Percentiles rank a stretch among this genome's conserved stretches.
Evolutionary conservation across 164 flowering plant species (phyloP).

Genomic region (Nymphaea thermarum): DNA sequence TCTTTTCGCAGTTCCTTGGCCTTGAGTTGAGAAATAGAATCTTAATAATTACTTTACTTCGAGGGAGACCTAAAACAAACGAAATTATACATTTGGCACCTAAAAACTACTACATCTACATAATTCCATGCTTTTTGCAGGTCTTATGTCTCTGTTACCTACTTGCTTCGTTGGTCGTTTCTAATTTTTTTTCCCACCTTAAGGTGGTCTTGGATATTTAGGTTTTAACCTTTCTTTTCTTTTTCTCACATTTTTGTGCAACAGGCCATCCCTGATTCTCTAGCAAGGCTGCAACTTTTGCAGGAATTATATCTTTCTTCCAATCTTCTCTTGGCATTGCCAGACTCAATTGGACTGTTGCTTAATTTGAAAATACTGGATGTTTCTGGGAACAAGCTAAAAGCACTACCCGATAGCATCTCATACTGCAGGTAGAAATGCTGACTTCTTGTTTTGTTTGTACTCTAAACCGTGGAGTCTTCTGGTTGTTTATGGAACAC

Average conservation of each 20-base stretch:
- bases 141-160: too few relatives aligned
- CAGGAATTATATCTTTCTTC: slow-evolving; percentile 69
- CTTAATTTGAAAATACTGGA: slow-evolving; percentile 52
- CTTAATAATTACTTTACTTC: too few relatives aligned
- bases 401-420: slow-evolving; percentile 64
- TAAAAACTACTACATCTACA: too few relatives aligned
- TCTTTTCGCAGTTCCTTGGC: too few relatives aligned
- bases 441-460: not conserved
- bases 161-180: too few relatives aligned
- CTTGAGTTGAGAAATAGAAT: too few relatives aligned
- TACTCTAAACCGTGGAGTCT: not conserved
- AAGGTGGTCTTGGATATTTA: too few relatives aligned
- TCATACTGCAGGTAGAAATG: slow-evolving; percentile 63
- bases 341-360: slow-evolving; percentile 82
- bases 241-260: not conserved
- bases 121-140: too few relatives aligned
- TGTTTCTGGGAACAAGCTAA: slow-evolving; percentile 70
- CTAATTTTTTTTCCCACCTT: too few relatives aligned
- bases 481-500: not conserved
- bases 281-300: slow-evolving; percentile 61
- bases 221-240: too few relatives aligned
- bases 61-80: too few relatives aligned
- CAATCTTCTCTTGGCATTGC: slow-evolving; percentile 61
- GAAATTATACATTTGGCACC: too few relatives aligned
- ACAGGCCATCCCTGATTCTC: slow-evolving; percentile 75